These are phyloP conservation scores for Dimargaris verticillata DNA, from an alignment of 192 early-diverging fungal genomes.

Conservation along the genomic window DNA sequence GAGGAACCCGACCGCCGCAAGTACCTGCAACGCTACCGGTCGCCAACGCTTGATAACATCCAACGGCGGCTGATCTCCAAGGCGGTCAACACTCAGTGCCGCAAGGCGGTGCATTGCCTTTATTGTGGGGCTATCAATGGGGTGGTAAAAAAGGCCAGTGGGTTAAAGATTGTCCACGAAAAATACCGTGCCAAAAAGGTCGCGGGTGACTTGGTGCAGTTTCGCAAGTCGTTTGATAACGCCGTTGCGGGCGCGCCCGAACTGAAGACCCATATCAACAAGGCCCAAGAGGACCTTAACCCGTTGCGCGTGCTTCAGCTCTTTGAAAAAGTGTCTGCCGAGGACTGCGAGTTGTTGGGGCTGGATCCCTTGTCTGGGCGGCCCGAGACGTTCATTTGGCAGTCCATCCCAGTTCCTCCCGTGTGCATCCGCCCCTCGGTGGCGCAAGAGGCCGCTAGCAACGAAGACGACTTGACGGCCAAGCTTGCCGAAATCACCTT, in stretches of 20 bases:
- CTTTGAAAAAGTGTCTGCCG: constrained; percentile 71
- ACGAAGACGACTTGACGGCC: constrained; percentile 93
- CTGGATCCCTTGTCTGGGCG: constrained; percentile 67
- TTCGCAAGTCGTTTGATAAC: constrained; percentile 55
- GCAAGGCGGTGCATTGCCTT: constrained; percentile 71
- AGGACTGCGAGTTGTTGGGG: constrained; percentile 93
- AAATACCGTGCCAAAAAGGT: constrained; percentile 73
- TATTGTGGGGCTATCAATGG: constrained; percentile 72
- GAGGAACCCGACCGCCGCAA: constrained; percentile 58
- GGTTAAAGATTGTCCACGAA: constrained; percentile 90
- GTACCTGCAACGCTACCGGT: constrained; percentile 50
- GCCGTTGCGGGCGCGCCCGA: constrained; percentile 56
- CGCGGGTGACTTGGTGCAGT: constrained; percentile 55
- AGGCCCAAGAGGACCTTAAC: constrained; percentile 88
- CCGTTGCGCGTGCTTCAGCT: constrained; percentile 71
- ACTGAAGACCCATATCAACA: constrained; percentile 53
- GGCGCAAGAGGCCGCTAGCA: constrained; percentile 68
- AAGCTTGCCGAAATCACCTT: constrained; percentile 88
- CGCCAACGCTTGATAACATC: constrained; percentile 68
- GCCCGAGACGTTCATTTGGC: constrained; percentile 91
- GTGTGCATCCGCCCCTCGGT: constrained; percentile 91
- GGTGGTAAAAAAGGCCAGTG: constrained; percentile 87
- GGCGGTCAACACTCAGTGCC: constrained; percentile 57
- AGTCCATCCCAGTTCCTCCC: constrained; percentile 85
- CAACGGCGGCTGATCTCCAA: constrained; percentile 64